phyloP scores from a whole-genome alignment of 2,329 filamentous ascomycete species.

The Ramularia collo-cygni region DNA sequence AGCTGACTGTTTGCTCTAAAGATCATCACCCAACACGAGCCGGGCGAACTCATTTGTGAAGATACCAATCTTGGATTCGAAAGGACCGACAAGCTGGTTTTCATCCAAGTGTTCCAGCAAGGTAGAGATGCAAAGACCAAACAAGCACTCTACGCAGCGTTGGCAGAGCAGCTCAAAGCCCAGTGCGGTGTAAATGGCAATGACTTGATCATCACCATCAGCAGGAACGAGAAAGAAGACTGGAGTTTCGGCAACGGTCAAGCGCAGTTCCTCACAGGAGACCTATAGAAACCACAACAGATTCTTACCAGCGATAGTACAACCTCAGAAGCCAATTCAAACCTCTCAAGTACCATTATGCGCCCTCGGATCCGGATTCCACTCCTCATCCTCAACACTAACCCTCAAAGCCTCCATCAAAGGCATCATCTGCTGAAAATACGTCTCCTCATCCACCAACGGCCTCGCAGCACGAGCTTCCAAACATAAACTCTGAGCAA shows the following conservation, averaged over 20 bases:
- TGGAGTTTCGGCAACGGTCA: conserved; percentile 29
- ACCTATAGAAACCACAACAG: conserved; percentile 12
- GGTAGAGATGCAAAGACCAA: conserved; percentile 25
- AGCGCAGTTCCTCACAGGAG: conserved; percentile 27
- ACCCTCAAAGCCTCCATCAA: conserved; percentile 30
- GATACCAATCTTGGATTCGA: conserved; percentile 26
- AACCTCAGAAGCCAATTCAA: neutral
- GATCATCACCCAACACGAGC: conserved; percentile 30
- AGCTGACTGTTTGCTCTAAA: conserved; percentile 3
- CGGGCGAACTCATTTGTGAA: conserved; percentile 28
- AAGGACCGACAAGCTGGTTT: conserved; percentile 24
- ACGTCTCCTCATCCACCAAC: conserved; percentile 31
- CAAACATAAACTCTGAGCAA: conserved; percentile 27
- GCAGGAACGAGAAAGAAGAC: conserved; percentile 25
- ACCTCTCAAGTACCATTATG: conserved; percentile 10
- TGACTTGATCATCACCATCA: conserved; percentile 26
- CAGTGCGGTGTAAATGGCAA: conserved; percentile 20
- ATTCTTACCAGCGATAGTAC: no score
- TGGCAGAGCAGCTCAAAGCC: conserved; percentile 21
- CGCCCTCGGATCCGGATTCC: conserved; percentile 32
- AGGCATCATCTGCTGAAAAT: conserved; percentile 33
- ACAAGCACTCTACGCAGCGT: conserved; percentile 19
- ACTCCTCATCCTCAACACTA: conserved; percentile 32
- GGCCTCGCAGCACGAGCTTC: conserved; percentile 24
- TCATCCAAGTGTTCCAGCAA: conserved; percentile 31